Conservation (phyloP, 495 filamentous ascomycete genomes). For the Aspergillus affinis region DNA sequence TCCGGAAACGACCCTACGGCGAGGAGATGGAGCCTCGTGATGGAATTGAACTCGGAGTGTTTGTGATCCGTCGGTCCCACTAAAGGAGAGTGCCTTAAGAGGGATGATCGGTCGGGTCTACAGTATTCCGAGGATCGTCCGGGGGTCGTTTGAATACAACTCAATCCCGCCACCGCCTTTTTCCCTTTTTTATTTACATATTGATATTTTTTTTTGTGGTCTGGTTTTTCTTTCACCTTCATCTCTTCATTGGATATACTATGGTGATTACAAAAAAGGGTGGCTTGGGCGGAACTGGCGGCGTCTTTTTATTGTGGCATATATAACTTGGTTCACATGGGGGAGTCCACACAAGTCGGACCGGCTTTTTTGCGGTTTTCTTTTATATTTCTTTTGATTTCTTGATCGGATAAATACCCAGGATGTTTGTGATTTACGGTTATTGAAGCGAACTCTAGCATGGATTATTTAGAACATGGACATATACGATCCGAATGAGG, state of each 20-base stretch:
- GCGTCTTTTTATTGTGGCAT: conserved; percentile 20
- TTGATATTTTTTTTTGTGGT: conserved; percentile 6
- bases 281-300: conserved; percentile 11
- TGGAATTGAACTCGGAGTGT: conserved; percentile 62
- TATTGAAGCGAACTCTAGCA: conserved; percentile 27
- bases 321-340: conserved; percentile 1
- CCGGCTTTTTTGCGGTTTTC: conserved; percentile 3
- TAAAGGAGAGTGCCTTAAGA: conserved; percentile 17
- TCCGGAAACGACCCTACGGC: conserved; percentile 49
- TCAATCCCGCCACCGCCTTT: neutral
- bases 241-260: conserved; percentile 14
- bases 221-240: conserved; percentile 17
- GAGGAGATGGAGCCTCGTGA: conserved; percentile 44
- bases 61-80: conserved; percentile 55
- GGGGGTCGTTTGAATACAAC: neutral
- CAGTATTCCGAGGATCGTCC: neutral
- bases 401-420: conserved; percentile 33
- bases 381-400: conserved; percentile 12
- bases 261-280: conserved; percentile 13
- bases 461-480: conserved; percentile 21
- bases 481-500: conserved; percentile 21
- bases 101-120: neutral
- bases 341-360: conserved; percentile 8
- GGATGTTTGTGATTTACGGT: conserved; percentile 31
- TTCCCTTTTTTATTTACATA: conserved; percentile 18